Conservation (phyloP, 305 asterid genomes). For the Fraxinus sp. region DNA sequence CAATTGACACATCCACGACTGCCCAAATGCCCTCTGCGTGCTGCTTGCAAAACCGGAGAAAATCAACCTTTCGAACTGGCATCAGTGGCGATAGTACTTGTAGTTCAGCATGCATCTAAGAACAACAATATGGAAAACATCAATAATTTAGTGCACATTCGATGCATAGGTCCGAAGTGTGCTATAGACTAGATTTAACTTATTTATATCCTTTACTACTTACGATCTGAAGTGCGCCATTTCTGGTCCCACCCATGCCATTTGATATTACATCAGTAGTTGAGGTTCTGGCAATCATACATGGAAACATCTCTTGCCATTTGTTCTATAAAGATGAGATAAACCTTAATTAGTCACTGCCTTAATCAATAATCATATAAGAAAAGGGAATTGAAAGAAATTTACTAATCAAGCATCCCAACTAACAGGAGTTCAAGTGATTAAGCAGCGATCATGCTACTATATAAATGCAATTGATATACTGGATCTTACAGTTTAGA, state of each 20-base stretch:
- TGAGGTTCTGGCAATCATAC: slow-evolving; percentile 65
- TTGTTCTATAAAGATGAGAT: slow-evolving; percentile 47
- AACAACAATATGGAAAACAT: not conserved
- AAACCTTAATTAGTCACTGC: not conserved
- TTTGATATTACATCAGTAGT: slow-evolving; percentile 75
- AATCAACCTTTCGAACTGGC: slow-evolving; percentile 74
- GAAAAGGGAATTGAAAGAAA: not conserved
- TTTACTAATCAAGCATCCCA: not conserved
- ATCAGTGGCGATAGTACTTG: slow-evolving; percentile 88
- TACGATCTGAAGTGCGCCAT: slow-evolving; percentile 95
- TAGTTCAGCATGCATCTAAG: slow-evolving; percentile 76
- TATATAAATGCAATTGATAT: not conserved
- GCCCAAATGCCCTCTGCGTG: slow-evolving; percentile 97
- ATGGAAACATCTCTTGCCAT: slow-evolving; percentile 93
- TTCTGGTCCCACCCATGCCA: slow-evolving; percentile 93
- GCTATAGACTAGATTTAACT: not conserved
- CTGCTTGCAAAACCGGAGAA: slow-evolving; percentile 90
- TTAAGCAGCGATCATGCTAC: not conserved
- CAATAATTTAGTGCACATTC: not conserved
- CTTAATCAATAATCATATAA: not conserved
- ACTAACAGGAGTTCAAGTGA: not conserved
- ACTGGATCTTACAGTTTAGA: not conserved
- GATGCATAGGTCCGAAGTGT: not conserved
- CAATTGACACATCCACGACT: slow-evolving; percentile 84
- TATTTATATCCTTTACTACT: not conserved